Percentiles rank a stretch among this genome's conserved stretches.
Conservation (phyloP, 352 stramenopile genomes). For the Phytophthora melonis region DNA sequence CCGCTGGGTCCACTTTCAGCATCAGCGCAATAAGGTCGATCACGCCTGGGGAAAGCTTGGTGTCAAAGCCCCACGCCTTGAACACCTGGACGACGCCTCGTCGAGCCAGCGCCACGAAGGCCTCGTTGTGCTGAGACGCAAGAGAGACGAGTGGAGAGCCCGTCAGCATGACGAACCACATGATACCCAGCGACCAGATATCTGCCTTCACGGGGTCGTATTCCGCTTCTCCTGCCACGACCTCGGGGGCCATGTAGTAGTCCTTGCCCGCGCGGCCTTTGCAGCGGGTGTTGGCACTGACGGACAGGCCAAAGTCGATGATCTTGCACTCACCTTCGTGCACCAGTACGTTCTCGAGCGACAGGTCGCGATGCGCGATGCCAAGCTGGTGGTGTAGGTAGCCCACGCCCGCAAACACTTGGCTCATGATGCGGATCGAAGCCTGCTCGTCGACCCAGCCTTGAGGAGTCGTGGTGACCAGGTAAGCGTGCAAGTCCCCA, state of each 20-base stretch:
- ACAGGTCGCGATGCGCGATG: too few species aligned
- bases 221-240: too few species aligned
- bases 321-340: constrained; percentile 43
- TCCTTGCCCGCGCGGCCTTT: constrained; percentile 30
- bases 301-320: constrained; percentile 48
- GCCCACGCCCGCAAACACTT: constrained; percentile 48
- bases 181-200: constrained; percentile 60
- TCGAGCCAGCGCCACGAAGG: constrained; percentile 38
- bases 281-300: constrained; percentile 32
- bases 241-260: constrained; percentile 71
- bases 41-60: constrained; percentile 14
- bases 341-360: constrained; percentile 50
- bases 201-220: constrained; percentile 59
- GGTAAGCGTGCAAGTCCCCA: constrained; percentile 40
- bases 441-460: constrained; percentile 18
- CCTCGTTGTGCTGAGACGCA: constrained; percentile 34
- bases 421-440: constrained; percentile 27
- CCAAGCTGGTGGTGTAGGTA: constrained; percentile 52
- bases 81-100: constrained; percentile 35
- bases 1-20: constrained; percentile 27
- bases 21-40: constrained; percentile 32
- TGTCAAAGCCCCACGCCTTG: constrained; percentile 36
- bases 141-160: constrained; percentile 41
- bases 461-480: neutral
- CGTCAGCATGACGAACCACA: constrained; percentile 61